Conservation (phyloP, 1,139 yeast species). For the Scheffersomyces titani region DNA sequence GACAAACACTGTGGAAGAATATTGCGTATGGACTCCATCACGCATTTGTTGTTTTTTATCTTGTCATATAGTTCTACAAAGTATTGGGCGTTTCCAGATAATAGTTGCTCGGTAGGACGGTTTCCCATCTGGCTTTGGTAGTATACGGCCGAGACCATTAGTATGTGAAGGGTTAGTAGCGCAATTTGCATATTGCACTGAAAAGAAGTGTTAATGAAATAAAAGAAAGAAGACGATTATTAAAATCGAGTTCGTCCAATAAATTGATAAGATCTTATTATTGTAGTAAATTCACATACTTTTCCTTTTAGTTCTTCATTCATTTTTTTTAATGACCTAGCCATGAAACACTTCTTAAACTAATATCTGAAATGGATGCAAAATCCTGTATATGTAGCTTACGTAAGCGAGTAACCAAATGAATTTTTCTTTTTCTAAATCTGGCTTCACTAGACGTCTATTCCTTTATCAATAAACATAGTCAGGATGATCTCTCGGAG, state of each 20-base stretch:
- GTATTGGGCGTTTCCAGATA: not conserved
- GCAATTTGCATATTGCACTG: not conserved
- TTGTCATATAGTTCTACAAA: not conserved
- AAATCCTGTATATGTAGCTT: not conserved
- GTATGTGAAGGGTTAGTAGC: not conserved
- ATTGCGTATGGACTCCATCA: conserved; percentile 24
- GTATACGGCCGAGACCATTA: not conserved
- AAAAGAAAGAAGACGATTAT: not conserved
- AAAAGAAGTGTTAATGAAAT: not conserved
- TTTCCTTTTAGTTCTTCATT: not conserved
- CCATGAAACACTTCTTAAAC: not conserved
- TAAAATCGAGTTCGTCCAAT: too few species aligned
- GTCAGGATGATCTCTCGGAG: not conserved
- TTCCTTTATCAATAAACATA: too few species aligned
- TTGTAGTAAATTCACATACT: too few species aligned
- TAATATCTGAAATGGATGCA: not conserved
- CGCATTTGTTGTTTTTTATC: conserved; percentile 16
- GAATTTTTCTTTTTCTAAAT: not conserved
- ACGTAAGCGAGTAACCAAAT: not conserved
- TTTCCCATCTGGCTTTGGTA: not conserved
- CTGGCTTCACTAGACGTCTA: not conserved
- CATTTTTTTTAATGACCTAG: not conserved
- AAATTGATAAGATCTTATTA: too few species aligned
- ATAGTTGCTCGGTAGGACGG: not conserved
- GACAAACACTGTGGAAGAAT: conserved; percentile 29